A percentile compares a stretch with the other conserved stretches of the same genome.
These are phyloP conservation scores for Trametes punicea DNA, from an alignment of 768 basidiomycete genomes.

Conservation along the genomic window DNA sequence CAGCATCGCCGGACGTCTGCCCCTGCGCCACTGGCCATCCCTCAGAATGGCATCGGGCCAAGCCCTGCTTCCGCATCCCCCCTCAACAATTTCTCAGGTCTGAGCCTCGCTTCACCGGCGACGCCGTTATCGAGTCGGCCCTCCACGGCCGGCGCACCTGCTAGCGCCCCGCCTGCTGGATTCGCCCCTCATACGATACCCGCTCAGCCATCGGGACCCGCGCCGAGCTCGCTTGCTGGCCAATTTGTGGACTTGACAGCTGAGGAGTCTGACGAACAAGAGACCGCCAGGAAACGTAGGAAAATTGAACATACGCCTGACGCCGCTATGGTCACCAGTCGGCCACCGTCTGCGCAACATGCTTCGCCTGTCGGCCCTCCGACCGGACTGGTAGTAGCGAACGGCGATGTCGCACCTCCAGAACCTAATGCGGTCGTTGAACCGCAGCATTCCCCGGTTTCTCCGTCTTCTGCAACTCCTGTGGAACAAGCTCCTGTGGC, in stretches of 20 bases:
- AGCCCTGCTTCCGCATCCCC: constrained; percentile 7
- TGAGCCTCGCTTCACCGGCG: constrained; percentile 4
- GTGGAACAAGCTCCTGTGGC: background rate
- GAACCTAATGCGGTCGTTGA: background rate
- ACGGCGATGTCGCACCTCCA: background rate
- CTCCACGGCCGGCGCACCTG: background rate
- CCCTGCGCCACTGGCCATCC: background rate
- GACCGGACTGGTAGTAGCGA: background rate
- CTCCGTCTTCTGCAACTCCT: background rate
- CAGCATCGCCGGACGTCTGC: constrained; percentile 8
- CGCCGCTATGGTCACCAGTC: background rate
- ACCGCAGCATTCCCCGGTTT: background rate
- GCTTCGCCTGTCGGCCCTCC: background rate
- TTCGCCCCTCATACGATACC: background rate
- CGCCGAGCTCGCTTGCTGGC: constrained; percentile 11
- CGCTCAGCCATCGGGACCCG: background rate
- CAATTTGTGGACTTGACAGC: constrained; percentile 14
- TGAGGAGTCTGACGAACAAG: background rate
- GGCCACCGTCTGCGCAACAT: background rate
- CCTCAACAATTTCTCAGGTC: background rate
- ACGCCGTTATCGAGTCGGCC: constrained; percentile 8
- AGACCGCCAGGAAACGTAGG: background rate
- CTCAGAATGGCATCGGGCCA: background rate
- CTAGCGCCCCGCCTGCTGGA: background rate
- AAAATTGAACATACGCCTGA: constrained; percentile 5